Evolutionary conservation across 2,329 filamentous ascomycete species (phyloP).

Genomic region (Penicillium sp.): DNA sequence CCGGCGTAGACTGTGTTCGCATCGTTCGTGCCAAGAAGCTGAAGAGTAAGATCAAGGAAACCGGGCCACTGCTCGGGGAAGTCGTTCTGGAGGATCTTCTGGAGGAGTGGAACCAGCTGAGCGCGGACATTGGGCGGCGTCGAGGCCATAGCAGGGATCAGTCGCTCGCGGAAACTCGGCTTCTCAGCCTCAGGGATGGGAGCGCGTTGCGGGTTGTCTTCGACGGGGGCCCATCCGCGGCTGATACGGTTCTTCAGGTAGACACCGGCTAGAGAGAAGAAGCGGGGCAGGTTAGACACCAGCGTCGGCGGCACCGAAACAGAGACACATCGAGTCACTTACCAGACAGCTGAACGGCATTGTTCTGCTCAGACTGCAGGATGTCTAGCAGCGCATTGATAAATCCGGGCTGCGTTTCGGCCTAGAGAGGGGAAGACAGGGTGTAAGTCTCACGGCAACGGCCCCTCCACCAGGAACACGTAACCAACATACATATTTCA

Average conservation of each 20-base stretch:
- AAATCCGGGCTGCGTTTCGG: constrained; percentile 89
- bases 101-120: constrained; percentile 90
- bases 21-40: constrained; percentile 85
- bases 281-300: constrained; percentile 29
- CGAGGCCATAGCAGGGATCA: constrained; percentile 85
- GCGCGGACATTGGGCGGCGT: constrained; percentile 82
- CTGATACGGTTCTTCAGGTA: constrained; percentile 98
- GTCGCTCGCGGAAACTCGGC: constrained; percentile 79
- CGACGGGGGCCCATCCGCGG: constrained; percentile 82
- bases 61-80: constrained; percentile 94
- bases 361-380: constrained; percentile 84
- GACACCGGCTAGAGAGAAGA: constrained; percentile 72
- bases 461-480: constrained; percentile 23
- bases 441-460: constrained; percentile 26
- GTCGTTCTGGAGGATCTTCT: constrained; percentile 94
- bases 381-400: constrained; percentile 90
- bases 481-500: constrained; percentile 64
- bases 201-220: constrained; percentile 74
- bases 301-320: not conserved
- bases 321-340: constrained; percentile 49
- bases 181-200: constrained; percentile 90
- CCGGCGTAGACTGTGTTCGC: constrained; percentile 88
- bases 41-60: constrained; percentile 90
- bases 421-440: constrained; percentile 58
- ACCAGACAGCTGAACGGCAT: constrained; percentile 87